Evolutionary conservation across 1,284 basidiomycete species (phyloP).

Genomic region (Xerocomus amazonicus): DNA sequence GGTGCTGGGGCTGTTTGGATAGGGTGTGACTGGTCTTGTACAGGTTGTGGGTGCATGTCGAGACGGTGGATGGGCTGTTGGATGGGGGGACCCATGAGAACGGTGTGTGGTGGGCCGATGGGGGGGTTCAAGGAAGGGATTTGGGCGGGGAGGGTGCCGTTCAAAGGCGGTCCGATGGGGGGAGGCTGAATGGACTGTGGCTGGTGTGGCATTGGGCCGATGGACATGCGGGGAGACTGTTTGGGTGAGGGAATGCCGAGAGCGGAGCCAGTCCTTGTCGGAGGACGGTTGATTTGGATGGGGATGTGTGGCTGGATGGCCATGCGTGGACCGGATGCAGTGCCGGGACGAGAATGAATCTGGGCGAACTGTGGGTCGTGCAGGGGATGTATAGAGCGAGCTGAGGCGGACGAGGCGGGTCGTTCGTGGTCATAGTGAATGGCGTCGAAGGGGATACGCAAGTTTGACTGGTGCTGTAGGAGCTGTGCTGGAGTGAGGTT

Average conservation of each 20-base stretch:
- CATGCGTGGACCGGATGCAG: constrained; percentile 27
- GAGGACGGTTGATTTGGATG: constrained; percentile 28
- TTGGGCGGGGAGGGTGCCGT: background rate
- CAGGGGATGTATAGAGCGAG: constrained; percentile 27
- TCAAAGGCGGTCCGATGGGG: background rate
- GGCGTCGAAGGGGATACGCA: constrained; percentile 10
- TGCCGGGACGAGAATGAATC: constrained; percentile 26
- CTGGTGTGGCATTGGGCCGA: constrained; percentile 11
- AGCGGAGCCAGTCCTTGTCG: constrained; percentile 29
- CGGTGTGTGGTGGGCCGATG: constrained; percentile 18
- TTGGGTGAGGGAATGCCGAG: constrained; percentile 27
- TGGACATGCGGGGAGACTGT: constrained; percentile 25
- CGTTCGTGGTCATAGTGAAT: constrained; percentile 13
- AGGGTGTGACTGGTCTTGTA: constrained; percentile 12
- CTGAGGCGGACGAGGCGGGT: constrained; percentile 27
- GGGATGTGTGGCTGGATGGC: constrained; percentile 12
- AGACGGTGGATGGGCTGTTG: background rate
- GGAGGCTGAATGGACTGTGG: background rate
- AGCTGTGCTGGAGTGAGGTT: constrained; percentile 32
- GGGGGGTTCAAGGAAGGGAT: constrained; percentile 16
- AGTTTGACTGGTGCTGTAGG: constrained; percentile 26
- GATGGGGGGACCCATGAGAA: constrained; percentile 30
- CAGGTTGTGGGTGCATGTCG: background rate
- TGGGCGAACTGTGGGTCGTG: constrained; percentile 26
- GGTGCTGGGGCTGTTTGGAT: constrained; percentile 4